Base-by-base conservation (phyloP, 2,329 filamentous ascomycete species). In the Pseudocercospora pini-densiflorae region DNA sequence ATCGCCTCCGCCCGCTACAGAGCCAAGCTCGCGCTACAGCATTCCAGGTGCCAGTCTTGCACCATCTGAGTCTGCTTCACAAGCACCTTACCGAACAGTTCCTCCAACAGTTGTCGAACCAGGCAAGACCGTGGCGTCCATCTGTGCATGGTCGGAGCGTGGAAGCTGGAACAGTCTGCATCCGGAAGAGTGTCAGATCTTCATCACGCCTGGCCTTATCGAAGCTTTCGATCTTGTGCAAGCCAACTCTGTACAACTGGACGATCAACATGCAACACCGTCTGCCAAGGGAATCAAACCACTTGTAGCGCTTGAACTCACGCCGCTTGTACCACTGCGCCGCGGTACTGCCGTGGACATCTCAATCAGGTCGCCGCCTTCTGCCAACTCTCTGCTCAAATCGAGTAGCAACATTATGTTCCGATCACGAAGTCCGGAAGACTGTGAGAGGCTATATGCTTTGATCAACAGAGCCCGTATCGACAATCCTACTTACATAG, bases 321-420 rank as follows among this genome's bases (percentile, higher is more conserved):
- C 94, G 0, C 95, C 95, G 0, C 84, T 97, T 43, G 94, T 98
- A 7, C 91, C 94, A 71, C 89, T 98, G 68, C 89, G 94, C 69
- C 91, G 94, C 74, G 95, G 94, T 73, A 99, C 93, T 23, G 92
- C 92, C 3, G 87, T 99, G 33, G 95, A 99, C 77, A 92, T 99
- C 62, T 95, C 96, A 71, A 92, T 99, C 70, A 91, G 93, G 59
- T 97, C 94, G 6, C 92, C 92, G 1, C 91, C 94, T 27, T 91
- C 91, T 6, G 77, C 85, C 36, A 88, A 91, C 68, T 93, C 91
- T 5, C 87, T 88, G 72, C 86, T 97, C 64, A 86, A 81, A 75
- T 86, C 90, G 12, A 79, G 81, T 54, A 90, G 89, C 73, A 95
- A 96, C 77, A 92, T 97, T 81, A 94, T 96, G 84, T 95, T 98